phyloP scores from a whole-genome alignment of 2,329 filamentous ascomycete genomes.

The Claviceps pazoutovae region DNA sequence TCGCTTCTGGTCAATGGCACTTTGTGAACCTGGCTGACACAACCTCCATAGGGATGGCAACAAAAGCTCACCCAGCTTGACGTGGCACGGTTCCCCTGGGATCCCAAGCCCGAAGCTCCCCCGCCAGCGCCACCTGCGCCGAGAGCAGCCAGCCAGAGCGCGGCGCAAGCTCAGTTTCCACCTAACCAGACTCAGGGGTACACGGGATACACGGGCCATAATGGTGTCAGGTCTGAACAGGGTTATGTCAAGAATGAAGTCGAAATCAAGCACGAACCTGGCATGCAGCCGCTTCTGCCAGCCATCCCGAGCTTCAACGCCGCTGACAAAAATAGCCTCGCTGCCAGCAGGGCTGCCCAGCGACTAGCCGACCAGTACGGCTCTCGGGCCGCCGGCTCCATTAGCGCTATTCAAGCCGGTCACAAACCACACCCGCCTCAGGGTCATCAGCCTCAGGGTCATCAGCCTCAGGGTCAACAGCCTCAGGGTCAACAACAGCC shows the following conservation, averaged over 20 bases:
- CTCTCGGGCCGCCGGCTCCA: constrained; percentile 48
- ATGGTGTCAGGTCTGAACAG: constrained; percentile 31
- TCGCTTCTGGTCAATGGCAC: too few species aligned
- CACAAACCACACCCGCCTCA: constrained; percentile 10
- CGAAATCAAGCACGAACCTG: constrained; percentile 31
- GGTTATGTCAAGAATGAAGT: constrained; percentile 33
- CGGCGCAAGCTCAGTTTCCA: constrained; percentile 19
- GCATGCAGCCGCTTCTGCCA: constrained; percentile 17
- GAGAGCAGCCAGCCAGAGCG: constrained; percentile 9
- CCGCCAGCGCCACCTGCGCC: constrained; percentile 19
- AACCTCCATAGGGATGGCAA: constrained; percentile 66
- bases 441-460: background rate
- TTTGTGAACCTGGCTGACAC: constrained; percentile 1
- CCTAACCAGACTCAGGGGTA: constrained; percentile 18
- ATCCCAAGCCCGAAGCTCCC: constrained; percentile 62
- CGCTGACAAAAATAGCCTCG: constrained; percentile 25
- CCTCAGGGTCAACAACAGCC: background rate
- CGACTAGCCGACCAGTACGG: constrained; percentile 48
- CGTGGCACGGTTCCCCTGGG: constrained; percentile 88
- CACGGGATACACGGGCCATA: constrained; percentile 16
- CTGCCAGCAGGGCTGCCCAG: constrained; percentile 40
- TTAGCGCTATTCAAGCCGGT: constrained; percentile 44
- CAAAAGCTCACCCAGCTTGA: constrained; percentile 72
- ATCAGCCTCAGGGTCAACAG: too few species aligned
- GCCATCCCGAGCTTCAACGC: constrained; percentile 20